Conservation (phyloP, 2,329 filamentous ascomycete species). For the Atkinsonella hypoxylon region DNA sequence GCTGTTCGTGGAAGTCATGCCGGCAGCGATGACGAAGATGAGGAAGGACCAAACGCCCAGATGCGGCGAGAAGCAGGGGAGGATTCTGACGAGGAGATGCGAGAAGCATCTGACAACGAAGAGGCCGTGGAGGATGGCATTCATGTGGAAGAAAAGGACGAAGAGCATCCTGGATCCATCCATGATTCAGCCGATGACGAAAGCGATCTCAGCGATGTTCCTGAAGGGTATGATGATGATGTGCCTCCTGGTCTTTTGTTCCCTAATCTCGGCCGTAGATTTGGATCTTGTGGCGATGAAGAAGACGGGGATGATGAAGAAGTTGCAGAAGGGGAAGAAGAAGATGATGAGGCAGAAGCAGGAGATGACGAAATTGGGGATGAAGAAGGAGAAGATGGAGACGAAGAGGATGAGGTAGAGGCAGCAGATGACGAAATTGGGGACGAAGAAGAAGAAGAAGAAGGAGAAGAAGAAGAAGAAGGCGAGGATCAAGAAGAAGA, state of each 20-base stretch:
- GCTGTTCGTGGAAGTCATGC: conserved; percentile 23
- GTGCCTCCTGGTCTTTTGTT: conserved; percentile 41
- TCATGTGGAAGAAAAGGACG: conserved; percentile 17
- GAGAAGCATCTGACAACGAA: conserved; percentile 23
- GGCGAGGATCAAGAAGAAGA: conserved; percentile 6
- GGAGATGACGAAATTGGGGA: conserved; percentile 10
- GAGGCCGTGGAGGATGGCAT: conserved; percentile 18
- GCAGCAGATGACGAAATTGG: conserved; percentile 11
- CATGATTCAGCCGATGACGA: conserved; percentile 58
- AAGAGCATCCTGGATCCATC: conserved; percentile 36
- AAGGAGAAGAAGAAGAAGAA: conserved; percentile 6
- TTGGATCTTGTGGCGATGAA: conserved; percentile 23
- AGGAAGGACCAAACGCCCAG: conserved; percentile 28
- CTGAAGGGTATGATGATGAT: conserved; percentile 46
- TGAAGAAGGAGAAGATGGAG: conserved; percentile 4
- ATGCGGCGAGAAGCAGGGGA: conserved; percentile 23
- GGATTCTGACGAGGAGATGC: conserved; percentile 29
- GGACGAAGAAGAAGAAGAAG: conserved; percentile 6
- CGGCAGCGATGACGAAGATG: conserved; percentile 29
- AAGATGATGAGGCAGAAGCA: conserved; percentile 12
- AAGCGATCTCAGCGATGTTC: conserved; percentile 55
- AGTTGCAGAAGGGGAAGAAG: conserved; percentile 4
- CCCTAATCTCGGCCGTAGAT: conserved; percentile 29
- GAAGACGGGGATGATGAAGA: conserved; percentile 20
- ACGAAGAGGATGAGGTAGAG: conserved; percentile 12